These are phyloP conservation scores for Syncephalis plumigaleata DNA, from an alignment of 371 early-diverging fungal species.

Conservation along the genomic window DNA sequence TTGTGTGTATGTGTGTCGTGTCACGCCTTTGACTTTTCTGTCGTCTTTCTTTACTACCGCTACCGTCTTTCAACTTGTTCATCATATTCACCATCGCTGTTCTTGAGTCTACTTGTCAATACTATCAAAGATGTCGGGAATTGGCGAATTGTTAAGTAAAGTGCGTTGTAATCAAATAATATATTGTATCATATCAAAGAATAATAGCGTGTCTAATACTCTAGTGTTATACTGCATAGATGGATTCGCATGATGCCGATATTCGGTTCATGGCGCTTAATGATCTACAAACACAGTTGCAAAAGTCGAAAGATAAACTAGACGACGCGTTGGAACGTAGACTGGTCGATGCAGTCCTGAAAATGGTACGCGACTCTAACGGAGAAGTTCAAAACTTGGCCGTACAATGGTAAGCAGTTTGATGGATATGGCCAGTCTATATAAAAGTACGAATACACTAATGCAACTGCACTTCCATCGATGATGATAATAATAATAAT, in stretches of 20 bases:
- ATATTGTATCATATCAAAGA: no score
- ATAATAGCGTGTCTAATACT: no score
- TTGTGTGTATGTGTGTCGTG: no score
- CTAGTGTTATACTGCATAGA: conserved; percentile 18
- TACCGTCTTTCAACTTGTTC: no score
- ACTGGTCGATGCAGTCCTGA: conserved; percentile 47
- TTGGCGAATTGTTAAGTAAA: no score
- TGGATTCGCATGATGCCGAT: conserved; percentile 67
- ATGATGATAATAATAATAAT: not conserved
- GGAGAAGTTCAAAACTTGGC: conserved; percentile 88
- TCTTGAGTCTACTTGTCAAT: no score
- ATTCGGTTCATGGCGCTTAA: conserved; percentile 87
- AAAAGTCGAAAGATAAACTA: conserved; percentile 29
- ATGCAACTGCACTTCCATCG: not conserved
- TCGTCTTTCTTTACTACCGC: conserved; percentile 7
- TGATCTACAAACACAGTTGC: conserved; percentile 65
- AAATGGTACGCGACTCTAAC: conserved; percentile 66
- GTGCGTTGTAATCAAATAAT: no score
- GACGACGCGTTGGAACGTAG: conserved; percentile 46
- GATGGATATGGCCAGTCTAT: not conserved
- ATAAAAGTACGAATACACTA: not conserved
- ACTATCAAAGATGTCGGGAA: no score
- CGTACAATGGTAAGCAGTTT: conserved; percentile 55
- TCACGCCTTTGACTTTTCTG: no score
- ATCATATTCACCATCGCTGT: no score